Evolutionary conservation across 1,284 basidiomycete species (phyloP).

Genomic region (Meira miltonrushii): DNA sequence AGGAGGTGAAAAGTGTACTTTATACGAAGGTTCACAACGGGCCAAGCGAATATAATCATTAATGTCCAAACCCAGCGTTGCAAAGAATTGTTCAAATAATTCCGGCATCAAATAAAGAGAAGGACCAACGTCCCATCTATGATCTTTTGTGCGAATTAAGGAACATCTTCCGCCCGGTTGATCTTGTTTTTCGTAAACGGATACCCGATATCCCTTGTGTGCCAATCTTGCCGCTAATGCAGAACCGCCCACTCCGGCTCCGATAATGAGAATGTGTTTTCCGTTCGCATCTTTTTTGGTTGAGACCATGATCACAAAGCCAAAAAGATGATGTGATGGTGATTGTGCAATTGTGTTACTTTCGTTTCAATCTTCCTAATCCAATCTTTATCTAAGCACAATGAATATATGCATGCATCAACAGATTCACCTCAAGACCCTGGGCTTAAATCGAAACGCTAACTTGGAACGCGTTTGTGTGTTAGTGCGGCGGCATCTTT

Average conservation of each 20-base stretch:
- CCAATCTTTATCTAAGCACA: no score
- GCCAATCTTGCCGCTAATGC: conserved; percentile 56
- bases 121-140: conserved; percentile 53
- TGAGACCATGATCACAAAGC: neutral
- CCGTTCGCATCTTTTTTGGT: no score
- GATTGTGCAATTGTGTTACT: neutral
- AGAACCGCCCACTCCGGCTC: conserved; percentile 57
- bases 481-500: no score
- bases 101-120: conserved; percentile 57
- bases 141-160: conserved; percentile 56
- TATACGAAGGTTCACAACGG: conserved; percentile 39
- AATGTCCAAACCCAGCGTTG: conserved; percentile 55
- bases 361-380: no score
- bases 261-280: conserved; percentile 49
- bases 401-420: no score
- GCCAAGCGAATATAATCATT: conserved; percentile 55
- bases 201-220: conserved; percentile 56
- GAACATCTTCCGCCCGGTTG: conserved; percentile 58
- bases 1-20: conserved; percentile 31
- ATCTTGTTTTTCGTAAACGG: conserved; percentile 54
- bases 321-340: neutral
- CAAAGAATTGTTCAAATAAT: conserved; percentile 56
- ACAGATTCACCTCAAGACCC: no score
- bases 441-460: no score
- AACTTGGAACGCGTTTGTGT: no score